phyloP scores from a whole-genome alignment of 2,329 filamentous ascomycete species.

The Stagonosporopsis vannaccii region DNA sequence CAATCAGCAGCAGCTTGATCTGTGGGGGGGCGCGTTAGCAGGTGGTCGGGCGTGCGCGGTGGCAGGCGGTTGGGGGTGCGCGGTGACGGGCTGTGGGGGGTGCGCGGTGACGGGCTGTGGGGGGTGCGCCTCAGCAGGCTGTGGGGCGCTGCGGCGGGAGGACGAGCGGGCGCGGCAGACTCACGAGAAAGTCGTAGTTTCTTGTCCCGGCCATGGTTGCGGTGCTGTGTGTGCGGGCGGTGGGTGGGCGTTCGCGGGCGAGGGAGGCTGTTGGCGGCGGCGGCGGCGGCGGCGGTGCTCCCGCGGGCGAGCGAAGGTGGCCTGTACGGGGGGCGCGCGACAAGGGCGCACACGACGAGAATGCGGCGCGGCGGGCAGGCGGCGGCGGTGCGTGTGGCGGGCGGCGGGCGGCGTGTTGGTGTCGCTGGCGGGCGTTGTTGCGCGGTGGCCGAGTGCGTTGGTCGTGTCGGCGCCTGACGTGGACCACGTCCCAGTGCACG shows the following conservation, averaged over 20 bases:
- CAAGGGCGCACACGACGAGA: constrained; percentile 1
- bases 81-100: too few species aligned
- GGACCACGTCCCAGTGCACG: not conserved
- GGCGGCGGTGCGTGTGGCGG: constrained; percentile 3
- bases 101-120: too few species aligned
- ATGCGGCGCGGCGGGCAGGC: not conserved
- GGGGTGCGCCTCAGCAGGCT: constrained; percentile 20
- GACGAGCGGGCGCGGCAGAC: constrained; percentile 42
- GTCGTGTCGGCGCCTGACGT: constrained; percentile 13
- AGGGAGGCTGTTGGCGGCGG: constrained; percentile 26
- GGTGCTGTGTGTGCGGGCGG: constrained; percentile 5
- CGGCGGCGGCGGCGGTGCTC: constrained; percentile 36
- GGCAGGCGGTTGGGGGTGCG: too few species aligned
- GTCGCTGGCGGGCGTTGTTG: constrained; percentile 7
- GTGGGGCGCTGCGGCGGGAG: constrained; percentile 4
- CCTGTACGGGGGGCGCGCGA: constrained; percentile 11
- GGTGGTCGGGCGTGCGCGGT: constrained; percentile 18
- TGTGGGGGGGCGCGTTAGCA: constrained; percentile 51
- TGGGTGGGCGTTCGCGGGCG: constrained; percentile 14
- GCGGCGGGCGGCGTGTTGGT: not conserved
- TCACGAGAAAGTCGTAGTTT: constrained; percentile 99
- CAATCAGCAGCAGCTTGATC: constrained; percentile 97
- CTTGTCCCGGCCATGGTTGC: constrained; percentile 87
- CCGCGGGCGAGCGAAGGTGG: constrained; percentile 29
- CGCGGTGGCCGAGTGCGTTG: constrained; percentile 7